Percentiles rank a stretch among this genome's conserved stretches.
phyloP scores from a whole-genome alignment of 345 rosid species.

The Noccaea caerulescens region DNA sequence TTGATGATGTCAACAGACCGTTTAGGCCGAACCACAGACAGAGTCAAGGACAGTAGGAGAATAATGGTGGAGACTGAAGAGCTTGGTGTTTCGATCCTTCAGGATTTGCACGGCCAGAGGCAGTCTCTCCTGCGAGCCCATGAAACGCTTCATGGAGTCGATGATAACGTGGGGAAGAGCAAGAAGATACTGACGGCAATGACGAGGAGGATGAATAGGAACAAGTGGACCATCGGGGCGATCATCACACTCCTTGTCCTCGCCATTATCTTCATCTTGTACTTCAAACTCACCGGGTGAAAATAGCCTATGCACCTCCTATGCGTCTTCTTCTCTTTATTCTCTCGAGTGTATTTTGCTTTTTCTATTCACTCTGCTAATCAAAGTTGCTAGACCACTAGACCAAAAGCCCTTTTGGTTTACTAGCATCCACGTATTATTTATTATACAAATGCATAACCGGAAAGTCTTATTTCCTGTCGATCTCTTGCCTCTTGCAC shows the following conservation, averaged over 20 bases:
- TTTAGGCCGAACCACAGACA: slow-evolving; percentile 60
- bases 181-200: slow-evolving; percentile 71
- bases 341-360: background rate
- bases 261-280: slow-evolving; percentile 60
- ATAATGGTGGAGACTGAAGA: slow-evolving; percentile 93
- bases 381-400: slow-evolving; percentile 29
- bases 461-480: too few species aligned
- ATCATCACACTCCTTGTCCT: slow-evolving; percentile 60
- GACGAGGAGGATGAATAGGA: slow-evolving; percentile 75
- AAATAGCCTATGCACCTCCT: background rate
- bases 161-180: slow-evolving; percentile 80
- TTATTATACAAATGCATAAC: background rate
- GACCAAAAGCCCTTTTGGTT: slow-evolving; percentile 16
- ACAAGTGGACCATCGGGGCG: slow-evolving; percentile 76
- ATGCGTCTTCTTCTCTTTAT: background rate
- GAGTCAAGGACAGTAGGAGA: slow-evolving; percentile 79
- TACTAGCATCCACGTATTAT: background rate
- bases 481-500: too few species aligned
- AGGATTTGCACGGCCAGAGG: slow-evolving; percentile 84
- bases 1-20: slow-evolving; percentile 71
- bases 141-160: slow-evolving; percentile 85
- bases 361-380: background rate
- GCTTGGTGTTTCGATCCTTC: slow-evolving; percentile 93
- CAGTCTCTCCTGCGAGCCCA: slow-evolving; percentile 77
- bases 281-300: slow-evolving; percentile 71